Conservation (phyloP, 352 stramenopile species). For the Paralagenidium karlingii region DNA sequence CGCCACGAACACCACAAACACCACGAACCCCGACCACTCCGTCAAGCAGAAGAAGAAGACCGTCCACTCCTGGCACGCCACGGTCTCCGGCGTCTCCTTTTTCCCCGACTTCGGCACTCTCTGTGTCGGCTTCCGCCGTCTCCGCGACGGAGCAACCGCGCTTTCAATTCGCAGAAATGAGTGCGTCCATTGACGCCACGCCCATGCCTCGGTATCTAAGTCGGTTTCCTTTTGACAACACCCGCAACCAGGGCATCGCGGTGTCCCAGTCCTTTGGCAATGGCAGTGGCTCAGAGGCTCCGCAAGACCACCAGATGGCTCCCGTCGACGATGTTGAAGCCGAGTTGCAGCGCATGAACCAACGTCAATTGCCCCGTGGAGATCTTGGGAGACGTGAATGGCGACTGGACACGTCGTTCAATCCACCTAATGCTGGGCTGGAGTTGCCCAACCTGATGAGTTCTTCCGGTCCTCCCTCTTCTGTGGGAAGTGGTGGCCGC, state of each 20-base stretch:
- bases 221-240: no score
- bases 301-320: constrained; percentile 9
- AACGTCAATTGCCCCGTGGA: constrained; percentile 60
- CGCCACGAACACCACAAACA: constrained; percentile 2
- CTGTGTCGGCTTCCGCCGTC: constrained; percentile 64
- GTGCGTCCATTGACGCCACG: constrained; percentile 65
- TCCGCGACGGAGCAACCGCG: constrained; percentile 65
- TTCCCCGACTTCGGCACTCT: constrained; percentile 55
- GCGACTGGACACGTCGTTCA: constrained; percentile 44
- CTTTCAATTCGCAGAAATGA: constrained; percentile 67
- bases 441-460: background rate
- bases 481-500: constrained; percentile 2
- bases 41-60: no score
- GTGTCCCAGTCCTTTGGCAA: no score
- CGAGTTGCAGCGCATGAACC: constrained; percentile 58
- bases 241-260: constrained; percentile 4
- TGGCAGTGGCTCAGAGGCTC: constrained; percentile 3
- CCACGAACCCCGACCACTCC: no score
- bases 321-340: constrained; percentile 62
- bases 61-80: no score
- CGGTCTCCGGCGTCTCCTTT: constrained; percentile 31
- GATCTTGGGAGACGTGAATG: constrained; percentile 69
- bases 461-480: background rate
- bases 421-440: background rate
- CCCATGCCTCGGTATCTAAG: constrained; percentile 66